A percentile compares a stretch with the other conserved stretches of the same genome.
These are phyloP conservation scores for Cenchrus purpureus DNA, from an alignment of 176 grass and related monocot species.

Conservation along the genomic window DNA sequence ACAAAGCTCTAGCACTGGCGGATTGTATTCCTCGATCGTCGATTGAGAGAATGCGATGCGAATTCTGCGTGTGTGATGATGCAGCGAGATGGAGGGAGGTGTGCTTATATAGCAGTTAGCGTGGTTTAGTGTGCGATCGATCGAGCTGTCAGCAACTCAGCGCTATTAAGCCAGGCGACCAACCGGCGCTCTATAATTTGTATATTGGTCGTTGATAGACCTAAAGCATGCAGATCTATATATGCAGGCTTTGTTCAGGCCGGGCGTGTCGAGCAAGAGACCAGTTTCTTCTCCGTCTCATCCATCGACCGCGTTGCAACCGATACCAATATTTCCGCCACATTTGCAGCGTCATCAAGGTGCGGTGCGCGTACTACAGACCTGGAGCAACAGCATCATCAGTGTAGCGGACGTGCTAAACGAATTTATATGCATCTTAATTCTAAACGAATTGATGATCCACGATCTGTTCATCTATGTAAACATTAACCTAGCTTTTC, in stretches of 20 bases:
- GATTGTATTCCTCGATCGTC: not conserved
- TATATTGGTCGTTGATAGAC: conserved; percentile 25
- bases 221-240: conserved; percentile 13
- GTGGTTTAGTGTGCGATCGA: not conserved
- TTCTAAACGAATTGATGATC: not conserved
- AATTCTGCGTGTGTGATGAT: not conserved
- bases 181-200: conserved; percentile 16
- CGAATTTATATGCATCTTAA: not conserved
- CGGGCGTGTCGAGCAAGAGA: conserved; percentile 26
- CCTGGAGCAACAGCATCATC: too few species aligned
- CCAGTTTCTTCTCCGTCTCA: conserved; percentile 31
- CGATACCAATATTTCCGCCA: too few species aligned
- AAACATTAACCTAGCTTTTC: not conserved
- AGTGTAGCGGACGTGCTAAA: not conserved
- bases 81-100: not conserved
- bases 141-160: conserved; percentile 8
- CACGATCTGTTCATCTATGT: not conserved
- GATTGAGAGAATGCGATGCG: not conserved
- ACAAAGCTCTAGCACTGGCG: not conserved
- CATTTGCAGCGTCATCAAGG: too few species aligned
- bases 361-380: too few species aligned
- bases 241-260: not conserved
- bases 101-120: conserved; percentile 30
- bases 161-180: not conserved
- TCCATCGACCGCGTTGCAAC: not conserved